Base-by-base conservation (phyloP, 2,329 filamentous ascomycete species). In the Fonsecaea monophora region DNA sequence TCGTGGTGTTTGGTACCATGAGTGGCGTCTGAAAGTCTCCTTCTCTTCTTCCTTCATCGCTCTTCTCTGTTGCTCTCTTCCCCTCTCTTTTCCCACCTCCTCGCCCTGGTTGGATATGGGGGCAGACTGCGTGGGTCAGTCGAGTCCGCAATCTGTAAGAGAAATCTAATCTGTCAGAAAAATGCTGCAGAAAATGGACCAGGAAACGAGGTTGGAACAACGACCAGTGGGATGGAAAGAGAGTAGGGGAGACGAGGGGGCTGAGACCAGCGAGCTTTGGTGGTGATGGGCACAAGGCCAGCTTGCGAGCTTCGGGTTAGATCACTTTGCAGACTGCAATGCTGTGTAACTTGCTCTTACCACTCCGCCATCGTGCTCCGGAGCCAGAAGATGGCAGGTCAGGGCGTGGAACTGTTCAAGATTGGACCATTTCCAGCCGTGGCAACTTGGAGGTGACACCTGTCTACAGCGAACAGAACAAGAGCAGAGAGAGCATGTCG, bases 101-200 rank as follows among this genome's bases (percentile, higher is more conserved):
- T 12, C 18, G 9, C 45, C 25, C 25, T 25, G 45, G 45, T 30
- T 25, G 8, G 45, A 9, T 25, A 21, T 30, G 8, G 12, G 3
- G 45, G 9, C 4, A 30, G 18, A 12, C 18, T 25, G 45, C 25
- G 45, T 13, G 45, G 8, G 6, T 18, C 18, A 12, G 45, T 50
- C 18, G 45, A 18, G 12, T 50, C 45, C 45, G 9, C 45, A 50
- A 25, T 9, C 45, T 50, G 18, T 18, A 50, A 50, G 45, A 50
- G 45, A 30, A 50, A 50, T 50, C 45, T 50, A 21, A 50, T 21
- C 18, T 25, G 45, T 50, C 45, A 30, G 45, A 50, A 48, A 50
- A 50, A 50, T 25, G 45, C 18, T 7, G 45, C 18, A 30, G 18
- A 50, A 25, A 21, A 50, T 3, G 10, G 45, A 13, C 45, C 45